Base-by-base conservation (phyloP, 495 filamentous ascomycete species). In the Neurospora intermedia region DNA sequence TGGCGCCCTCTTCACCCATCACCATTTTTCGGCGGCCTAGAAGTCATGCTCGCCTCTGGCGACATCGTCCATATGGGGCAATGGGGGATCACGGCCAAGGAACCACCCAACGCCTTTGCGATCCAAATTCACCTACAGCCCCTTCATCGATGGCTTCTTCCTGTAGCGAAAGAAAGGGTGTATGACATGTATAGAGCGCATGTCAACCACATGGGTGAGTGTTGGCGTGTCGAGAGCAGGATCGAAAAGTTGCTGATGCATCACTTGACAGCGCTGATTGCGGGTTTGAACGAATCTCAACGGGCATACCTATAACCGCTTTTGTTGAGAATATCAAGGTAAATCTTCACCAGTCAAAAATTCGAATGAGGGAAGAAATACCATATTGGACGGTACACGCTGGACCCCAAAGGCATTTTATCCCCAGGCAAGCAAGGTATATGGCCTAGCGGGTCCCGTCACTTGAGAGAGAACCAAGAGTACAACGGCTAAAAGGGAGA, bases 11-110 rank as follows among this genome's bases (percentile, higher is more conserved):
- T 86, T 84, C 15, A 79, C 84, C 10, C 86, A 88, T 69, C 84
- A 85, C 75, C 84, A 85, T 42, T 78, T 78, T 71, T 85, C 46
- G 81, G 80, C 8, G 85, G 84, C 8, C 75, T 88, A 74, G 86
- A 88, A 54, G 82, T 87, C 11, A 83, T 87, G 71, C 81, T 87
- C 10, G 83, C 86, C 10, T 80, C 81, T 40, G 84, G 83, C 69
- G 83, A 84, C 42, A 72, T 86, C 15, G 75, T 88, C 3, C 78
- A 85, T 42, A 88, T 85, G 8, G 85, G 85, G 0, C 86, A 87
- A 76, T 87, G 79, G 38, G 84, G 84, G 31, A 83, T 87, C 72
- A 74, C 78, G 16, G 46, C 46, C n/a, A 54, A 54, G 5, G 80
- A 76, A 71, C 81, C 82, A 23, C 81, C 81, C 3, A 83, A 81